Conservation (phyloP, 2,329 filamentous ascomycete species). For the Lecanosticta acicola region DNA sequence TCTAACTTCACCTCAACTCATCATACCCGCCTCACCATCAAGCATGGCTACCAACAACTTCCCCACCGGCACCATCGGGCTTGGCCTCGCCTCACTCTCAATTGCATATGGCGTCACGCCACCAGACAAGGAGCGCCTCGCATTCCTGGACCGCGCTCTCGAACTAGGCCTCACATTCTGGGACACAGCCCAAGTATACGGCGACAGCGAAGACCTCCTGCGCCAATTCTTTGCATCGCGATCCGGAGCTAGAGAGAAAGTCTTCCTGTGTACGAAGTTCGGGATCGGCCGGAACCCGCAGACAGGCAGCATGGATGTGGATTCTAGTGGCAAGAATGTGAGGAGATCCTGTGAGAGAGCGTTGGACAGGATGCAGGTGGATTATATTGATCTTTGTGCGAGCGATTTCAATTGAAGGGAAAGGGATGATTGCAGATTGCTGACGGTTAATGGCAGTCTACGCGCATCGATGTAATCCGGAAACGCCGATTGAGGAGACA, state of each 20-base stretch:
- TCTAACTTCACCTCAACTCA: too few species aligned
- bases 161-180: slow-evolving; percentile 27
- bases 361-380: slow-evolving; percentile 34
- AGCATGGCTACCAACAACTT: too few species aligned
- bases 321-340: slow-evolving; percentile 40
- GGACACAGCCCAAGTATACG: slow-evolving; percentile 29
- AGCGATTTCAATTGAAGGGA: slow-evolving; percentile 42
- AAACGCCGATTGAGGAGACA: slow-evolving; percentile 43
- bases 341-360: slow-evolving; percentile 35
- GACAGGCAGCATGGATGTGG: slow-evolving; percentile 23
- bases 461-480: slow-evolving; percentile 39
- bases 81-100: slow-evolving; percentile 34
- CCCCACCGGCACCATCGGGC: slow-evolving; percentile 9
- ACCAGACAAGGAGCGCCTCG: slow-evolving; percentile 23
- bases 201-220: slow-evolving; percentile 30
- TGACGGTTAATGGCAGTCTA: slow-evolving; percentile 36
- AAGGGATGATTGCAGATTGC: too few species aligned
- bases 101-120: slow-evolving; percentile 29
- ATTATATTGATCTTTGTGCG: slow-evolving; percentile 37
- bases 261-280: slow-evolving; percentile 41
- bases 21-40: too few species aligned
- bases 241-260: slow-evolving; percentile 35
- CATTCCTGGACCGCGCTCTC: slow-evolving; percentile 23
- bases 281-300: slow-evolving; percentile 16
- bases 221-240: slow-evolving; percentile 37